Conservation (phyloP, 1,284 basidiomycete species). For the Naganishia liquefaciens region DNA sequence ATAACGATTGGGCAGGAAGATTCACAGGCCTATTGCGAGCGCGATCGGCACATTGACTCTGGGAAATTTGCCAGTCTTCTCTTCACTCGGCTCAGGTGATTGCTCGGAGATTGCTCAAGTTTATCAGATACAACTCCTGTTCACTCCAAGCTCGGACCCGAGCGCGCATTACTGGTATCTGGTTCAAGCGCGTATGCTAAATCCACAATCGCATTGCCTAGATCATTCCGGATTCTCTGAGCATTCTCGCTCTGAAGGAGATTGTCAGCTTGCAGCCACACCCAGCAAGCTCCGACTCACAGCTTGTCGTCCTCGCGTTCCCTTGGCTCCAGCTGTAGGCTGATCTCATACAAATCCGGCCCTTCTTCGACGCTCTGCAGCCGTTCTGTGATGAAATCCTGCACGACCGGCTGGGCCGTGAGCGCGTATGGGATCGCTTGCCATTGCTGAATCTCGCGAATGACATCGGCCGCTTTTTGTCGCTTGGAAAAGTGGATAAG, state of each 20-base stretch:
- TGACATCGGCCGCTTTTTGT: conserved; percentile 88
- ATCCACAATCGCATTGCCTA: neutral
- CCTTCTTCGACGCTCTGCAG: conserved; percentile 68
- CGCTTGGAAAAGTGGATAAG: conserved; percentile 97
- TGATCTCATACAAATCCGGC: conserved; percentile 80
- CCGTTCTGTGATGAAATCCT: conserved; percentile 74
- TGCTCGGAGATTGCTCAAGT: no score
- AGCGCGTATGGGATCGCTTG: conserved; percentile 90
- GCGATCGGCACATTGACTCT: no score
- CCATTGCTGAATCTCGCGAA: conserved; percentile 94
- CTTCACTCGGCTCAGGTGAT: no score
- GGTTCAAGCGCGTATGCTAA: neutral
- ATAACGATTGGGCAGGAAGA: conserved; percentile 13
- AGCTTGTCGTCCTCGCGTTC: conserved; percentile 67
- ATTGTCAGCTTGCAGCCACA: neutral
- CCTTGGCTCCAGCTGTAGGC: conserved; percentile 82
- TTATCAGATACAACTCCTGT: no score
- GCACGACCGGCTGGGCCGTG: conserved; percentile 66
- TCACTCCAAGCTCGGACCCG: no score
- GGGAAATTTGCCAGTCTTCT: no score
- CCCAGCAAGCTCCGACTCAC: conserved; percentile 33
- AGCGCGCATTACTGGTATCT: no score
- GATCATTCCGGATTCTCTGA: conserved; percentile 43
- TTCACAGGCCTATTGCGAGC: no score
- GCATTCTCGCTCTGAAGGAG: conserved; percentile 41